Conservation (phyloP, 1,284 basidiomycete species). For the Uromyces viciae-fabae region DNA sequence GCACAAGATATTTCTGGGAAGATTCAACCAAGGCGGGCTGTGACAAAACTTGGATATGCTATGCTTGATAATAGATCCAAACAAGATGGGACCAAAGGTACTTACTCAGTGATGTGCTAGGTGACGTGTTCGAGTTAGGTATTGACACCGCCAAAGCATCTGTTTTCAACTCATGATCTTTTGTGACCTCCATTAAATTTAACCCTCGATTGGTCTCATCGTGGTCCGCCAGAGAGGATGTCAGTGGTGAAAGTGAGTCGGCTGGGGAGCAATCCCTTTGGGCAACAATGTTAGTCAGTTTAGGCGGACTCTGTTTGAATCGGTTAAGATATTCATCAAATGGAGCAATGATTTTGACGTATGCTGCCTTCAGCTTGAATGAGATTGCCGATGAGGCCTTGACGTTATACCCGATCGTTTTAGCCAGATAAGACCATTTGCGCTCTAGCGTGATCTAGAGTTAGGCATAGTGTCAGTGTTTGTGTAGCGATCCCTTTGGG, state of each 20-base stretch:
- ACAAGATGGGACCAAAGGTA: no score
- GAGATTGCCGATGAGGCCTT: conserved; percentile 74
- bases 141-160: no score
- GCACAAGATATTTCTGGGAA: no score
- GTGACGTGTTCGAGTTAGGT: no score
- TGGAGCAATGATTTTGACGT: conserved; percentile 82
- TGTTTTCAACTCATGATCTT: background rate
- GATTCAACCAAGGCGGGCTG: no score
- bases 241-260: conserved; percentile 38
- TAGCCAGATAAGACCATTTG: conserved; percentile 80
- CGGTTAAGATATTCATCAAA: conserved; percentile 81
- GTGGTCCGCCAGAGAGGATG: conserved; percentile 25
- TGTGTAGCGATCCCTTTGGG: background rate
- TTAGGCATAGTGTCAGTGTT: no score
- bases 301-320: conserved; percentile 49
- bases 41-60: no score
- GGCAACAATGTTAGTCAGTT: background rate
- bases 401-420: conserved; percentile 67
- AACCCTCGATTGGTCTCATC: conserved; percentile 10
- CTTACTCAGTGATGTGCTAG: conserved; percentile 7
- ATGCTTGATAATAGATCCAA: no score
- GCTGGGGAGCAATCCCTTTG: conserved; percentile 7
- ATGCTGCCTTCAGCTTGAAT: conserved; percentile 82
- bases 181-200: conserved; percentile 12
- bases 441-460: conserved; percentile 69